Evolutionary conservation across 1,284 basidiomycete genomes (phyloP).

Genomic region (Gomphus sp.): DNA sequence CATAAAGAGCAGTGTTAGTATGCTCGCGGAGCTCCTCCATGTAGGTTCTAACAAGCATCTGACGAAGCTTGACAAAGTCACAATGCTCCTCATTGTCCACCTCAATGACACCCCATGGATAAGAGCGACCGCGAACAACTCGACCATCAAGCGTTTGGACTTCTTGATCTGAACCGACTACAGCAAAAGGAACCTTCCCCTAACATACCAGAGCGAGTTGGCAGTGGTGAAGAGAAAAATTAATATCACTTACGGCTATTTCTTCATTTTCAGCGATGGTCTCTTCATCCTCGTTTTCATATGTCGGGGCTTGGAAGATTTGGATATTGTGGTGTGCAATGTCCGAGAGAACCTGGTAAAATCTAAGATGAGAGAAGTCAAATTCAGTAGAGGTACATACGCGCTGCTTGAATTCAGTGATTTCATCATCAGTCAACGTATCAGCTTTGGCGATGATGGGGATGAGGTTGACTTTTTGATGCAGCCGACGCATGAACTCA

Average conservation of each 20-base stretch:
- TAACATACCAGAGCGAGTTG: constrained; percentile 14
- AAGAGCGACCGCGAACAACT: constrained; percentile 83
- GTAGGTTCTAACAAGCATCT: constrained; percentile 96
- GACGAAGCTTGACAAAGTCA: constrained; percentile 96
- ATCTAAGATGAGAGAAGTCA: background rate
- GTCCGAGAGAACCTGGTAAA: constrained; percentile 74
- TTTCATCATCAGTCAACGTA: constrained; percentile 93
- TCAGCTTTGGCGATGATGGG: constrained; percentile 96
- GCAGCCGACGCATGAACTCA: constrained; percentile 93
- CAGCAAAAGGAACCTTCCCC: constrained; percentile 95
- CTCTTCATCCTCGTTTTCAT: constrained; percentile 96
- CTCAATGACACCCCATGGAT: constrained; percentile 97
- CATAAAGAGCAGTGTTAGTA: constrained; percentile 89
- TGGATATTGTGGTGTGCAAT: constrained; percentile 90
- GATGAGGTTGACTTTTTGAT: constrained; percentile 95
- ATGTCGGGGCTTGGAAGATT: constrained; percentile 92
- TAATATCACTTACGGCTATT: constrained; percentile 50
- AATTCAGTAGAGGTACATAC: constrained; percentile 33
- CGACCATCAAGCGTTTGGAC: constrained; percentile 81
- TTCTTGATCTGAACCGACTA: constrained; percentile 84
- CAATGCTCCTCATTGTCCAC: constrained; percentile 98
- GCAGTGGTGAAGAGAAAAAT: background rate
- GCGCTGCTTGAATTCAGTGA: constrained; percentile 83
- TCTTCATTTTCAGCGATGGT: constrained; percentile 94
- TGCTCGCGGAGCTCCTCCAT: constrained; percentile 97